Evolutionary conservation across 257 asterid genomes (phyloP).

Genomic region (Agastache rugosa): DNA sequence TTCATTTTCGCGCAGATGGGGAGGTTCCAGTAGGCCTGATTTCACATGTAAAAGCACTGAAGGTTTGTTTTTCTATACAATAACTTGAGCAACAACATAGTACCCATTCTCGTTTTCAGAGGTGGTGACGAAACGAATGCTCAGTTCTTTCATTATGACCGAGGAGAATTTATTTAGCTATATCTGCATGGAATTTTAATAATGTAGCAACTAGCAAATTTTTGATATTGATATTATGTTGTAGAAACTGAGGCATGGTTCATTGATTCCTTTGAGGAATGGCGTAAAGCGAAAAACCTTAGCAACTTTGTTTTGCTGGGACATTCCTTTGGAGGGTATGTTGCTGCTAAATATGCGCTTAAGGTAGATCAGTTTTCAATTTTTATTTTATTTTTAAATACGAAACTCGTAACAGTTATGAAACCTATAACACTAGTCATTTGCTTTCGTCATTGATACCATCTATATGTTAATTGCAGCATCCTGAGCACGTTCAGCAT

Average conservation of each 20-base stretch:
- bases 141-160: slow-evolving; percentile 14
- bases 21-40: slow-evolving; percentile 98
- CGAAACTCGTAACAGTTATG: neutral
- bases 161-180: slow-evolving; percentile 4
- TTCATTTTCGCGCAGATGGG: slow-evolving; percentile 76
- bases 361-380: slow-evolving; percentile 53
- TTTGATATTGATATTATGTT: slow-evolving; percentile 15
- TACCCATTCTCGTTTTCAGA: slow-evolving; percentile 14
- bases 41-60: slow-evolving; percentile 96
- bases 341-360: slow-evolving; percentile 90
- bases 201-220: neutral
- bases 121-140: neutral
- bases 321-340: slow-evolving; percentile 97
- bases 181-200: neutral
- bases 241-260: slow-evolving; percentile 92
- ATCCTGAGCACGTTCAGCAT: slow-evolving; percentile 90
- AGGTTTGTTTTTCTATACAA: slow-evolving; percentile 57
- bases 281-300: slow-evolving; percentile 91
- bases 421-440: neutral
- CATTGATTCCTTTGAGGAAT: slow-evolving; percentile 79
- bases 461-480: slow-evolving; percentile 57
- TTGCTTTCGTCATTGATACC: slow-evolving; percentile 30
- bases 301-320: slow-evolving; percentile 92
- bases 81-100: neutral
- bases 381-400: neutral